These are phyloP conservation scores for Tetrapisispora phaffii DNA, from an alignment of 805 yeast genomes.

Conservation along the genomic window DNA sequence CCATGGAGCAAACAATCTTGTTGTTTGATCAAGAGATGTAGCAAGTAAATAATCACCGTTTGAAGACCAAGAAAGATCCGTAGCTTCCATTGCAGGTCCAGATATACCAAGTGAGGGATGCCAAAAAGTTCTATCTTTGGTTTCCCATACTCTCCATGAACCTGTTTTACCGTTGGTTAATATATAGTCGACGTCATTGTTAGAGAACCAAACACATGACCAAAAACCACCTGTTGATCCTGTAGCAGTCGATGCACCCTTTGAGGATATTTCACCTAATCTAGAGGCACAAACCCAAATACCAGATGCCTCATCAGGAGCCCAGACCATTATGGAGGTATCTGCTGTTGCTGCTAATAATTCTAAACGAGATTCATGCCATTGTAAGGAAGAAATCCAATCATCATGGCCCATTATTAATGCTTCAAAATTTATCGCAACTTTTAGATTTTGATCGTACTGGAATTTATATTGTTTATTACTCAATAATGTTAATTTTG, in stretches of 20 bases:
- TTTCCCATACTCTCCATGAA: constrained; percentile 71
- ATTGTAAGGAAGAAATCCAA: constrained; percentile 78
- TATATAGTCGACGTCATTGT: constrained; percentile 37
- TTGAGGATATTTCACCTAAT: constrained; percentile 84
- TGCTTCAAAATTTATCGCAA: constrained; percentile 76
- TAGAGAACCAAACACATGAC: constrained; percentile 59
- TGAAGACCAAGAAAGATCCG: constrained; percentile 69
- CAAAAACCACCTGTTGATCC: constrained; percentile 80
- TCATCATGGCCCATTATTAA: constrained; percentile 96
- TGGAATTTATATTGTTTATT: constrained; percentile 64
- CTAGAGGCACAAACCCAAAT: constrained; percentile 79
- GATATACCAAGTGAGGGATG: constrained; percentile 50
- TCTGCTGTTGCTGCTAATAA: constrained; percentile 86
- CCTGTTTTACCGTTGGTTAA: constrained; percentile 89
- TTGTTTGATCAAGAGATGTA: constrained; percentile 89
- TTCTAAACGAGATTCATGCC: constrained; percentile 55
- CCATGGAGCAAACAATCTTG: constrained; percentile 73
- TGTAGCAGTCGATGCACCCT: constrained; percentile 97
- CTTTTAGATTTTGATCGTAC: constrained; percentile 29
- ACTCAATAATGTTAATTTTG: constrained; percentile 45
- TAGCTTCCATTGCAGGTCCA: constrained; percentile 66
- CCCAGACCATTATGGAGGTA: constrained; percentile 89
- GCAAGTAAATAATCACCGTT: constrained; percentile 58
- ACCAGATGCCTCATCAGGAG: constrained; percentile 75
- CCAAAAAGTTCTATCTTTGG: constrained; percentile 31